Conservation (phyloP, 352 stramenopile genomes). For the Plasmopara muralis region DNA sequence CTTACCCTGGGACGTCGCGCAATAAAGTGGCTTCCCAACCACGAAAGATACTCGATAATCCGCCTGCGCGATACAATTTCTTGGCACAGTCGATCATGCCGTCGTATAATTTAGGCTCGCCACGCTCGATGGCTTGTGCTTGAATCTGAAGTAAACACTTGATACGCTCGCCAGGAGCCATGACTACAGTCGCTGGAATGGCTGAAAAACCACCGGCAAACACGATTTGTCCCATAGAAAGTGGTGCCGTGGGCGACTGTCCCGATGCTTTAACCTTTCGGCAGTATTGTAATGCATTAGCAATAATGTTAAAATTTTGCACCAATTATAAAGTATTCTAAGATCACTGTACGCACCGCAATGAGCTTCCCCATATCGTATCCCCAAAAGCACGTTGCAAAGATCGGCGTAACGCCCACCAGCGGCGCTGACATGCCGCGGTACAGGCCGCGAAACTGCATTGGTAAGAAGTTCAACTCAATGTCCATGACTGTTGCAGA, state of each 20-base stretch:
- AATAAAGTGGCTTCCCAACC: constrained; percentile 93
- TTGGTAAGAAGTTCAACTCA: neutral
- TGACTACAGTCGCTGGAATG: constrained; percentile 86
- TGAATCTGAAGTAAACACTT: constrained; percentile 96
- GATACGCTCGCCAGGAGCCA: constrained; percentile 94
- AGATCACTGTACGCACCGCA: constrained; percentile 41
- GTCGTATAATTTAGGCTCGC: constrained; percentile 84
- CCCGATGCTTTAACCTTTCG: constrained; percentile 53
- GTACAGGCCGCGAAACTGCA: constrained; percentile 83
- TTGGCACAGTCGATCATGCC: constrained; percentile 94
- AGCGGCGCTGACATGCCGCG: constrained; percentile 94
- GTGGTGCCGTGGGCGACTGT: constrained; percentile 48
- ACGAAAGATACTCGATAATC: constrained; percentile 91
- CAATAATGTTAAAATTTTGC: too few relatives aligned
- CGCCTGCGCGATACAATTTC: constrained; percentile 89
- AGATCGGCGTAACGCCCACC: constrained; percentile 93
- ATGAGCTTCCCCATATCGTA: constrained; percentile 95
- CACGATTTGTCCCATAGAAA: constrained; percentile 83
- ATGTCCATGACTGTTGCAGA: neutral
- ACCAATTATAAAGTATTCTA: neutral
- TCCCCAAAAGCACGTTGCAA: constrained; percentile 96
- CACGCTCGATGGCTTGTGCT: constrained; percentile 68
- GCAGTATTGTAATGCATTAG: constrained; percentile 3
- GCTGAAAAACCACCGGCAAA: constrained; percentile 88
- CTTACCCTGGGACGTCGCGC: constrained; percentile 90